Base-by-base conservation (phyloP, 495 filamentous ascomycete genomes). In the Penicillium mononematosum region DNA sequence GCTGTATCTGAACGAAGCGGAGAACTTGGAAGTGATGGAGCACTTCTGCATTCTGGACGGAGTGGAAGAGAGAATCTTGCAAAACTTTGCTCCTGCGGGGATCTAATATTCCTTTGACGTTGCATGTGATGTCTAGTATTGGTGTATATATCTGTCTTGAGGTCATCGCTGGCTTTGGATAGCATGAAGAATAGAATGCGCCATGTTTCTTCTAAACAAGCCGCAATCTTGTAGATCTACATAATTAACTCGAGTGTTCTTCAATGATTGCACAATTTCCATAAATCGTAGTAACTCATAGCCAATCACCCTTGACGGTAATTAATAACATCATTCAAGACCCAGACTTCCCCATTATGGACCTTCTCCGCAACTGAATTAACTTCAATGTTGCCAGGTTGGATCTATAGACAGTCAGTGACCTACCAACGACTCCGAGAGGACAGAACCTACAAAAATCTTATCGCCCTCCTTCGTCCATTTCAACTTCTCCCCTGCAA, bases 21-120 rank as follows among this genome's bases (percentile, higher is more conserved):
- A 98, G 79, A 98, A 98, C 68, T 70, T 98, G 47, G 94, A 96
- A 53, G 94, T 98, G 16, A 80, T 92, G 63, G 92, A 96, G 70
- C 92, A 97, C 69, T 88, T 91, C 63, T 96, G 88, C 63, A 89
- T 96, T 42, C 74, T 98, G 50, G 85, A 94, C 58, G 89, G 86
- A 12, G 85, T 98, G 55, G 91, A 97, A 74, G 81, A 91, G 61
- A 82, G 94, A 66, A 73, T 98, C 54, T 73, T 98, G 66, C 71
- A 66, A 19, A 78, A 78, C 53, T 70, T 72, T 62, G 69, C 66
- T 9, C 63, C 66, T 9, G 58, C 67, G 34, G 58, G 60, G 44
- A 65, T 59, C 36, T 65, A 58, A 55, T 59, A 22, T 46, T 8
- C 10, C 27, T 16, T 38, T 51, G 55, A n/a, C 32, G 17, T 41